Evolutionary conservation across 768 basidiomycete genomes (phyloP).

Genomic region (Hypholoma fasciculare): DNA sequence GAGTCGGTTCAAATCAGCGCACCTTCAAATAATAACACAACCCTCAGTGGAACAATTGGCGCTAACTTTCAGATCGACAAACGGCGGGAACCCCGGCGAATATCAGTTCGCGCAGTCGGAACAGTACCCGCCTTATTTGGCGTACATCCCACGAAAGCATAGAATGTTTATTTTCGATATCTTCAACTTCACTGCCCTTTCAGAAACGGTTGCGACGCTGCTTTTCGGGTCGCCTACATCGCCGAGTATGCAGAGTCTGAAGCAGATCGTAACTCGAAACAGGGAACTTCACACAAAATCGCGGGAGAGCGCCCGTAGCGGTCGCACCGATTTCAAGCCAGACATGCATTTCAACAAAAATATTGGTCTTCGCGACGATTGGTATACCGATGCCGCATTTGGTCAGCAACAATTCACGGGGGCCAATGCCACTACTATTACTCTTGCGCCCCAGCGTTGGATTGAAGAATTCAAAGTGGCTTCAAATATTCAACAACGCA

Average conservation of each 20-base stretch:
- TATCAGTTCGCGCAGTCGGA: neutral
- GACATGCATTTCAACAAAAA: constrained; percentile 13
- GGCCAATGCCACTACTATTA: constrained; percentile 27
- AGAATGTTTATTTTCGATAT: constrained; percentile 6
- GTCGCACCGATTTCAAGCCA: constrained; percentile 18
- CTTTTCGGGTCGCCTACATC: neutral
- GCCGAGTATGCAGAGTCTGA: constrained; percentile 1
- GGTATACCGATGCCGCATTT: constrained; percentile 30
- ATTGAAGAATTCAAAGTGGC: constrained; percentile 16
- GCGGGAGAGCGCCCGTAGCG: neutral
- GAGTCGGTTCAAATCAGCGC: too few species aligned
- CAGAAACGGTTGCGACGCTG: neutral
- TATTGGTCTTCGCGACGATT: constrained; percentile 28
- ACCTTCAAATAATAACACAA: too few species aligned
- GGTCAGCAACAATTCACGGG: constrained; percentile 30
- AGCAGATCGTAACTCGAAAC: constrained; percentile 18
- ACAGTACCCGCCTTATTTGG: constrained; percentile 16
- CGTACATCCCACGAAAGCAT: constrained; percentile 12
- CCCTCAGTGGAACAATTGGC: too few species aligned
- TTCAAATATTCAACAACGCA: constrained; percentile 5
- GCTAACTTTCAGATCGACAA: too few species aligned
- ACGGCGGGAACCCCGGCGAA: neutral
- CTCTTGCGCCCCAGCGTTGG: constrained; percentile 19
- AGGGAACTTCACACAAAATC: constrained; percentile 3
- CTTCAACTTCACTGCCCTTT: constrained; percentile 13